Evolutionary conservation across 1,139 yeast species (phyloP).

Genomic region (Magnusiomyces ingens): DNA sequence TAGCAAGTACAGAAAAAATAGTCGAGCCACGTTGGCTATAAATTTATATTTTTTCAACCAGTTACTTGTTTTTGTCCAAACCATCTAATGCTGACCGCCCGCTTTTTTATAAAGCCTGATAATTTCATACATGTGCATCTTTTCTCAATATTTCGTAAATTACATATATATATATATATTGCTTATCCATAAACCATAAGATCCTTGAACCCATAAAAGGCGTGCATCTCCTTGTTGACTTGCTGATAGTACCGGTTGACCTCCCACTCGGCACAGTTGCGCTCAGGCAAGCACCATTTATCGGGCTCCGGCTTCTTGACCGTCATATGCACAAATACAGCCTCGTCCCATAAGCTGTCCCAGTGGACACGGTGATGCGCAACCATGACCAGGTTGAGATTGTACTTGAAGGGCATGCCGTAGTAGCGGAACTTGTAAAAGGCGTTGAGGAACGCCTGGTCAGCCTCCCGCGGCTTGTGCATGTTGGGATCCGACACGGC

Average conservation of each 20-base stretch:
- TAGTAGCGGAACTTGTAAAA: conserved; percentile 21
- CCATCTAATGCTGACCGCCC: too few relatives aligned
- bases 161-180: too few relatives aligned
- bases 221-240: conserved; percentile 22
- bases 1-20: too few relatives aligned
- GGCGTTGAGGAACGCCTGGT: conserved; percentile 23
- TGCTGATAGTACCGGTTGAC: conserved; percentile 21
- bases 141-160: too few relatives aligned
- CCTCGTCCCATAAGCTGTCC: conserved; percentile 24
- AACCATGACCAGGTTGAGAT: conserved; percentile 22
- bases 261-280: conserved; percentile 18
- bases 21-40: too few relatives aligned
- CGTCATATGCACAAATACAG: conserved; percentile 23
- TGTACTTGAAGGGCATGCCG: conserved; percentile 23
- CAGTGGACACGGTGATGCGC: conserved; percentile 18
- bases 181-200: conserved; percentile 1
- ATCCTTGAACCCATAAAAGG: conserved; percentile 19
- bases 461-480: conserved; percentile 26
- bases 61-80: too few relatives aligned
- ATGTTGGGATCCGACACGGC: conserved; percentile 23
- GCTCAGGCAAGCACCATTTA: conserved; percentile 8
- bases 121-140: too few relatives aligned
- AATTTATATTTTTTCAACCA: too few relatives aligned
- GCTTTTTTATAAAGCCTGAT: too few relatives aligned
- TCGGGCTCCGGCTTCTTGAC: conserved; percentile 8